These are phyloP conservation scores for Orbilia javanica DNA, from an alignment of 2,329 filamentous ascomycete genomes.

Conservation along the genomic window DNA sequence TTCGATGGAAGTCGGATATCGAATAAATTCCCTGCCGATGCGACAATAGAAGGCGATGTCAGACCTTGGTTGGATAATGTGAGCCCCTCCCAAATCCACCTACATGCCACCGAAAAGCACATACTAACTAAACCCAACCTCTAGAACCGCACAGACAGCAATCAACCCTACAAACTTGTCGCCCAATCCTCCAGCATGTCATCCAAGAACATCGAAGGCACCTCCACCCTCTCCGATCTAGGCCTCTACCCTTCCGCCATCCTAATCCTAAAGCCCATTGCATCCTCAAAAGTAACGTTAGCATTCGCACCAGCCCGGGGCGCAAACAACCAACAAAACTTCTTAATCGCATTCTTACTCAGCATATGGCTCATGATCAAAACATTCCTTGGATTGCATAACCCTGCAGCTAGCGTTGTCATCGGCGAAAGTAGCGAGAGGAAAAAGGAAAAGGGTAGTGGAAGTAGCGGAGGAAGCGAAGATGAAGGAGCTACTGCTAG, in stretches of 20 bases:
- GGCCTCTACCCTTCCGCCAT: constrained; percentile 51
- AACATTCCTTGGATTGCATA: constrained; percentile 44
- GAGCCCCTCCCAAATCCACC: not conserved
- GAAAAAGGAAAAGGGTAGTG: not conserved
- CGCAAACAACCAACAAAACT: constrained; percentile 42
- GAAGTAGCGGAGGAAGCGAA: not conserved
- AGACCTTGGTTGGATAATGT: constrained; percentile 52
- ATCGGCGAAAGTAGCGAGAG: constrained; percentile 25
- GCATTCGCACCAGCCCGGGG: constrained; percentile 37
- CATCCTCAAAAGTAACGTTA: constrained; percentile 20
- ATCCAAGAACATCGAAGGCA: constrained; percentile 41
- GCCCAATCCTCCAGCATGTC: constrained; percentile 24
- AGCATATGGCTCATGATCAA: constrained; percentile 54
- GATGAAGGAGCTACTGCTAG: not conserved
- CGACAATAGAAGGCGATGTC: constrained; percentile 41
- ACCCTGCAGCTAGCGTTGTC: constrained; percentile 28
- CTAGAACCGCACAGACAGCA: constrained; percentile 47
- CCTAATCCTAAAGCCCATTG: constrained; percentile 45
- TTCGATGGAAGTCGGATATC: constrained; percentile 48
- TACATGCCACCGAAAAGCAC: not conserved
- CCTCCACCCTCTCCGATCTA: constrained; percentile 30
- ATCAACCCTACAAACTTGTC: constrained; percentile 49
- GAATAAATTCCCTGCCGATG: constrained; percentile 24
- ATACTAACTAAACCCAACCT: not conserved
- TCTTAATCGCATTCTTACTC: constrained; percentile 41